phyloP scores from a whole-genome alignment of 495 filamentous ascomycete species.

The Bathelium albidoporum region DNA sequence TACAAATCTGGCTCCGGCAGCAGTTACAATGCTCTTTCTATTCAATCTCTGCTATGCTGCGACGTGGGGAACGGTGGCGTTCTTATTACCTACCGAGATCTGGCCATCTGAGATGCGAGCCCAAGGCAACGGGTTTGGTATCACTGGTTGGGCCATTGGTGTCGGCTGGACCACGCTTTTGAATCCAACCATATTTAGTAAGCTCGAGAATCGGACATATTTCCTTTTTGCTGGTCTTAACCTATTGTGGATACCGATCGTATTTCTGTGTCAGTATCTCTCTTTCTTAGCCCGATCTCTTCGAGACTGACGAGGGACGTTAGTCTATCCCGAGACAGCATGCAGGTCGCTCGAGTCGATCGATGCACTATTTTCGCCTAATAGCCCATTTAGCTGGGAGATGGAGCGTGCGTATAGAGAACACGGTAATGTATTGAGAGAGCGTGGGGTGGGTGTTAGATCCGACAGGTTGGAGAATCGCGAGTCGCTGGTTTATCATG shows the following conservation, averaged over 20 bases:
- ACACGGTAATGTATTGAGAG: not conserved
- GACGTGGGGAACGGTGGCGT: conserved; percentile 47
- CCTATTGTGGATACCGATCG: conserved; percentile 37
- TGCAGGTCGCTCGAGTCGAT: conserved; percentile 3
- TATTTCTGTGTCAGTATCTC: conserved; percentile 13
- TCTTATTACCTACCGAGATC: conserved; percentile 45
- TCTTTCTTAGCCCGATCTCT: not conserved
- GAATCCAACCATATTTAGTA: conserved; percentile 36
- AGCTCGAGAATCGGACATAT: conserved; percentile 32
- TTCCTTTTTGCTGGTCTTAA: conserved; percentile 46
- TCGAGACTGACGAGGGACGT: not conserved
- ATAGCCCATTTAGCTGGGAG: not conserved
- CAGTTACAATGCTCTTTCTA: conserved; percentile 43
- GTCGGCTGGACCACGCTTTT: conserved; percentile 45
- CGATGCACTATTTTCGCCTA: conserved; percentile 1
- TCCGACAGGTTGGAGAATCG: not conserved
- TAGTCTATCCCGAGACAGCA: conserved; percentile 12
- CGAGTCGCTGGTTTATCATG: not conserved
- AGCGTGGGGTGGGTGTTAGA: not conserved
- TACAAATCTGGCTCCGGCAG: conserved; percentile 26
- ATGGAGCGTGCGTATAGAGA: conserved; percentile 1
- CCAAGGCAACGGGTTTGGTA: conserved; percentile 47
- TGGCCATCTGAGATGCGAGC: conserved; percentile 43
- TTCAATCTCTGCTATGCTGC: conserved; percentile 35
- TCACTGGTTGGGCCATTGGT: conserved; percentile 49